Conservation (phyloP, 1,284 basidiomycete genomes). For the Cystobasidiaceae sp. region DNA sequence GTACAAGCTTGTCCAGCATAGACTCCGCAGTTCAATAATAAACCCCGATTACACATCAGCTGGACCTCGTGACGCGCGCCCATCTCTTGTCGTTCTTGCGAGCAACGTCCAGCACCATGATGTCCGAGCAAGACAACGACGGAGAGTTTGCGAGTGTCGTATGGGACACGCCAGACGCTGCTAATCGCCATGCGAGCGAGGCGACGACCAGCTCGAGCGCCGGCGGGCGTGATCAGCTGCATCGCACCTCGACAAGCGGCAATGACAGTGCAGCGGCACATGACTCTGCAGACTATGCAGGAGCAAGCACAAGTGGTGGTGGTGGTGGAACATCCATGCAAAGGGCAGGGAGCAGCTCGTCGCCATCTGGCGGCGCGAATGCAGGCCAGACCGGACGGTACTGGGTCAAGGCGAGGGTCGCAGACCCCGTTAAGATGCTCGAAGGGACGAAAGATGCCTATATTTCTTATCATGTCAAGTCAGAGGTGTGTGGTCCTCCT, state of each 20-base stretch:
- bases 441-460: conserved; percentile 94
- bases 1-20: background rate
- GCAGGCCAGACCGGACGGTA: conserved; percentile 14
- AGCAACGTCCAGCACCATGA: background rate
- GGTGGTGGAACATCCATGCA: no score
- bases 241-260: background rate
- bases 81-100: background rate
- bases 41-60: background rate
- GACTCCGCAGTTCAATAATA: background rate
- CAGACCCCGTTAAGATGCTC: conserved; percentile 90
- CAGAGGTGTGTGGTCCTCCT: conserved; percentile 58
- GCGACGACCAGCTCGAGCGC: no score
- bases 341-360: background rate
- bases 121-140: conserved; percentile 20
- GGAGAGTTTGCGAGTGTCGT: conserved; percentile 26
- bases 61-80: background rate
- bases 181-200: no score
- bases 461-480: conserved; percentile 86
- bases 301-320: no score
- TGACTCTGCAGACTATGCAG: background rate
- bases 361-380: background rate
- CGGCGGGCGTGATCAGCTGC: background rate
- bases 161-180: conserved; percentile 18
- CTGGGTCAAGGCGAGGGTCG: conserved; percentile 52
- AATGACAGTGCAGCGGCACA: background rate